Evolutionary conservation across 1,284 basidiomycete genomes (phyloP).

Genomic region (Microbotryum violaceum): DNA sequence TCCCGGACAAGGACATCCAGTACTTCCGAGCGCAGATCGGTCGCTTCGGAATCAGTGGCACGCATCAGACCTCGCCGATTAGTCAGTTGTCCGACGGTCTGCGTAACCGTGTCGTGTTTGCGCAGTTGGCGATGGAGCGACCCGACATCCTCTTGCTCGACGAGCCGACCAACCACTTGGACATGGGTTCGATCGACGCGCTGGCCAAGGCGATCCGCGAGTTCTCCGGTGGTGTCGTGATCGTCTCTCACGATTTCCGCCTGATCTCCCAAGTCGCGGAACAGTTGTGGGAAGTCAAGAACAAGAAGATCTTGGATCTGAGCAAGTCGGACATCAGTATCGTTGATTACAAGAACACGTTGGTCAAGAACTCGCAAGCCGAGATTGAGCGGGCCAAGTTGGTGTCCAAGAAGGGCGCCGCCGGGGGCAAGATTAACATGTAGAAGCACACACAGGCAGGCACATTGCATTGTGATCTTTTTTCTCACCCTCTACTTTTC

Average conservation of each 20-base stretch:
- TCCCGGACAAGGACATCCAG: slow-evolving; percentile 87
- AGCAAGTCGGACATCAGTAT: slow-evolving; percentile 78
- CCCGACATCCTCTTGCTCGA: slow-evolving; percentile 45
- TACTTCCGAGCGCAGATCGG: slow-evolving; percentile 93
- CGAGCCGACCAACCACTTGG: slow-evolving; percentile 86
- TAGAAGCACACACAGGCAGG: too few relatives aligned
- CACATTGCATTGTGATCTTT: too few relatives aligned
- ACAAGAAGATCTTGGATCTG: slow-evolving; percentile 87
- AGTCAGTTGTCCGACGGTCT: slow-evolving; percentile 91
- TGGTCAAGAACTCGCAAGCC: slow-evolving; percentile 58
- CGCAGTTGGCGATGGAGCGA: slow-evolving; percentile 57
- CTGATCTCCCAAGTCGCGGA: slow-evolving; percentile 71
- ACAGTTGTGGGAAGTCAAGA: slow-evolving; percentile 96
- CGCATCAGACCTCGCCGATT: slow-evolving; percentile 90
- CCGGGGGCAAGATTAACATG: too few relatives aligned
- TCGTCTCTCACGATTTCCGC: slow-evolving; percentile 89
- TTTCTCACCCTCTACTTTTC: too few relatives aligned
- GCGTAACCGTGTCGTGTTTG: slow-evolving; percentile 89
- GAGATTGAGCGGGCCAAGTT: slow-evolving; percentile 87
- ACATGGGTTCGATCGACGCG: slow-evolving; percentile 93
- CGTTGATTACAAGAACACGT: slow-evolving; percentile 78
- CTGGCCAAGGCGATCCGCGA: slow-evolving; percentile 90
- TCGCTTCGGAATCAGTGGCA: slow-evolving; percentile 87
- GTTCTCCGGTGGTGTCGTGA: slow-evolving; percentile 94
- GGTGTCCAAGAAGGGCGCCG: slow-evolving; percentile 49